These are phyloP conservation scores for Choiromyces venosus DNA, from an alignment of 495 filamentous ascomycete genomes.

Conservation along the genomic window DNA sequence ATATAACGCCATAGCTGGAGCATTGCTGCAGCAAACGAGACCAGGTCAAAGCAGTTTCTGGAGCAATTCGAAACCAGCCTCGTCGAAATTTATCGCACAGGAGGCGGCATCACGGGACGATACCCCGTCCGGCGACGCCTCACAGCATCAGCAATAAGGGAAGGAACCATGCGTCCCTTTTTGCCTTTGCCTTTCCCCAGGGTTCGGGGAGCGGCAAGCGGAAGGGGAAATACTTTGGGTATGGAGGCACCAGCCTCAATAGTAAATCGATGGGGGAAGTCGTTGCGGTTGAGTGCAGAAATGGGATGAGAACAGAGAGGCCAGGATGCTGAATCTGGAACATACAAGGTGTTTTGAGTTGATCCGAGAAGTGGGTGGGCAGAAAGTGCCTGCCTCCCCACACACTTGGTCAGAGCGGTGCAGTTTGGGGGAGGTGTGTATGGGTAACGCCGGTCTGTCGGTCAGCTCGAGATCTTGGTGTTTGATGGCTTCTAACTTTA, in stretches of 20 bases:
- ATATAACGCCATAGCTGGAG: constrained; percentile 10
- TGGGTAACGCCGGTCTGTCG: not conserved
- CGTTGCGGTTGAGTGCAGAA: constrained; percentile 19
- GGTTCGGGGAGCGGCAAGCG: constrained; percentile 11
- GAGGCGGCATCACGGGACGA: constrained; percentile 16
- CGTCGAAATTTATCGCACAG: not conserved
- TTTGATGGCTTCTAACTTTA: not conserved
- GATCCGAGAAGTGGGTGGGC: constrained; percentile 24
- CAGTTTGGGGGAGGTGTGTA: not conserved
- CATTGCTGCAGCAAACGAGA: constrained; percentile 15
- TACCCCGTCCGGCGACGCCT: constrained; percentile 14
- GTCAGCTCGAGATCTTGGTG: not conserved
- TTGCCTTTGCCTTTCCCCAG: constrained; percentile 26
- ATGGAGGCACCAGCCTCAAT: constrained; percentile 1
- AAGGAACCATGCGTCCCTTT: constrained; percentile 25
- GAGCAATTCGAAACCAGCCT: constrained; percentile 5
- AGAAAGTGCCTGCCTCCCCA: constrained; percentile 22
- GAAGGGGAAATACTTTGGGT: constrained; percentile 17
- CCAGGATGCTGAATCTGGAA: constrained; percentile 26
- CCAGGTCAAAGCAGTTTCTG: constrained; percentile 14
- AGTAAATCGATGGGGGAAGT: constrained; percentile 29
- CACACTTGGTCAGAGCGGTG: constrained; percentile 34
- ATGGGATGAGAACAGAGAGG: constrained; percentile 7
- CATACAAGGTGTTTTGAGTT: constrained; percentile 22
- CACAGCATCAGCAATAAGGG: constrained; percentile 10